Evolutionary conservation across 768 basidiomycete species (phyloP).

Genomic region (Phanerochaete carnosa): DNA sequence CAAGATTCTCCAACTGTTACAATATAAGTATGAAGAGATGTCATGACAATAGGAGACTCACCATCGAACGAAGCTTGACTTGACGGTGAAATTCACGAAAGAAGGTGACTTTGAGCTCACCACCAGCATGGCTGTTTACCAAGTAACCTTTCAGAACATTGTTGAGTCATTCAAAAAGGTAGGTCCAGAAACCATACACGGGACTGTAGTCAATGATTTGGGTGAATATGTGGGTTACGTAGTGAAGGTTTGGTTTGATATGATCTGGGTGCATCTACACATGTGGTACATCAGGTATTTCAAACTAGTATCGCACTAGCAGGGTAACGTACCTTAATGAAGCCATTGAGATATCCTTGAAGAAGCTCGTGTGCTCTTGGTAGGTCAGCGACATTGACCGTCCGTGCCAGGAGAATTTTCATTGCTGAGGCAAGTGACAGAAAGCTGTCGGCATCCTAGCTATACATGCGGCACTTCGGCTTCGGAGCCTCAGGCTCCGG

Average conservation of each 20-base stretch:
- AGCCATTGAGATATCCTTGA: conserved; percentile 8
- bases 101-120: conserved; percentile 27
- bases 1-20: not conserved
- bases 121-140: conserved; percentile 23
- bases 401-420: conserved; percentile 18
- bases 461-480: conserved; percentile 11
- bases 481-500: not conserved
- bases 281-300: not conserved
- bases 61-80: conserved; percentile 9
- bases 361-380: not conserved
- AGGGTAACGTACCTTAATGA: conserved; percentile 9
- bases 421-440: conserved; percentile 12
- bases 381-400: conserved; percentile 7
- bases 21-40: not conserved
- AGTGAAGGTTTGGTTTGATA: conserved; percentile 25
- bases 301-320: too few species aligned
- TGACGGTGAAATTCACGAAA: conserved; percentile 21
- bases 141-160: conserved; percentile 26
- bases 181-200: conserved; percentile 30
- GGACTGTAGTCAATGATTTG: conserved; percentile 26
- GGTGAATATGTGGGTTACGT: conserved; percentile 16
- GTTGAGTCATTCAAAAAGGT: conserved; percentile 29
- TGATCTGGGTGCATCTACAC: conserved; percentile 15
- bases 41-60: conserved; percentile 2
- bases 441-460: conserved; percentile 11